Conservation (phyloP, 805 yeast genomes). For the Pichia scutulata region DNA sequence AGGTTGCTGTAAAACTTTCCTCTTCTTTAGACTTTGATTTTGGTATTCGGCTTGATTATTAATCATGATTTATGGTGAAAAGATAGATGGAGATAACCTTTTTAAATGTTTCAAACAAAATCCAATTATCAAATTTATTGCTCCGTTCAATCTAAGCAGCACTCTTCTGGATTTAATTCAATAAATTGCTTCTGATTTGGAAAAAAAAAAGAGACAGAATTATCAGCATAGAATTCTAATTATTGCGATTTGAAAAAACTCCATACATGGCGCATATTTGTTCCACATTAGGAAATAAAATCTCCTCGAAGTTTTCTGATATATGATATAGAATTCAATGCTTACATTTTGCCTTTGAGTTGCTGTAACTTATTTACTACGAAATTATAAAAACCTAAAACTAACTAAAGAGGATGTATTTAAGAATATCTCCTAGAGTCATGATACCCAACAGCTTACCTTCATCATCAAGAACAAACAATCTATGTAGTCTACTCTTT, state of each 20-base stretch:
- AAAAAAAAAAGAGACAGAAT: no score
- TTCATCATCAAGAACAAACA: conserved; percentile 83
- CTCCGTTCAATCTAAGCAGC: neutral
- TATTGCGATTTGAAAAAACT: neutral
- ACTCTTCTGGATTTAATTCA: neutral
- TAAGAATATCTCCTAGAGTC: conserved; percentile 83
- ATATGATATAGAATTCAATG: no score
- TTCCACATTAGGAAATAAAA: neutral
- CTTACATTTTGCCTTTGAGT: no score
- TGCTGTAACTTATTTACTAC: no score
- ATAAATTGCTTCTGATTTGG: no score
- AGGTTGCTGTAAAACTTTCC: conserved; percentile 27
- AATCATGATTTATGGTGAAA: neutral
- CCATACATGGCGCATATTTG: neutral
- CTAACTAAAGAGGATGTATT: conserved; percentile 55
- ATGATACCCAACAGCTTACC: conserved; percentile 77
- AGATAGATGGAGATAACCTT: no score
- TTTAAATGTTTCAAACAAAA: no score
- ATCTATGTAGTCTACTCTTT: conserved; percentile 82
- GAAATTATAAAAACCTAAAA: neutral
- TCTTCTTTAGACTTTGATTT: neutral
- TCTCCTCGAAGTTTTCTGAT: neutral
- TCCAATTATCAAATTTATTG: neutral
- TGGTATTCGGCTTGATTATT: neutral
- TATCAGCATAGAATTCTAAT: no score